Percentiles rank a stretch among this genome's conserved stretches.
phyloP scores from a whole-genome alignment of 306 rosid species.

The Dalbergia oliveri region DNA sequence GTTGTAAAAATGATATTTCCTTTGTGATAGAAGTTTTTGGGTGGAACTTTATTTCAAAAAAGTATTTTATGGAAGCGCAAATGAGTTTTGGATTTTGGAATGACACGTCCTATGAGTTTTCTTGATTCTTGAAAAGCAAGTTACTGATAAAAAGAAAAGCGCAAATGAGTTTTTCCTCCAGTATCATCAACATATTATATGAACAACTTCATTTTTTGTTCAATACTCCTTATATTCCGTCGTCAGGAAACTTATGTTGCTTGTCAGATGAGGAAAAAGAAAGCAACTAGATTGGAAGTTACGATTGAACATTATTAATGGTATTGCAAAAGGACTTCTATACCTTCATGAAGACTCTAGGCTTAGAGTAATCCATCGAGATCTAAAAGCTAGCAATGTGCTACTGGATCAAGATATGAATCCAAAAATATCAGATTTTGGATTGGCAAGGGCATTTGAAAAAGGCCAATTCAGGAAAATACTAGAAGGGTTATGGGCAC shows the following conservation, averaged over 20 bases:
- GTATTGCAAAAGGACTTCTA: constrained; percentile 62
- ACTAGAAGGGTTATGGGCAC: constrained; percentile 64
- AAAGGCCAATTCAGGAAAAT: constrained; percentile 51
- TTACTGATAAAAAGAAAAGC: not conserved
- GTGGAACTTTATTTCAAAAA: too few species aligned
- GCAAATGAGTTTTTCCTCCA: not conserved
- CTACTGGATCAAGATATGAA: constrained; percentile 55
- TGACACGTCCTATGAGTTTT: not conserved
- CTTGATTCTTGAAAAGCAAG: not conserved
- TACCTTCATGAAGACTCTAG: constrained; percentile 67
- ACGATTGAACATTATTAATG: constrained; percentile 48
- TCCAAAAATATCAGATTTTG: constrained; percentile 67
- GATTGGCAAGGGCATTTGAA: constrained; percentile 56
- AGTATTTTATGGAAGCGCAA: too few species aligned
- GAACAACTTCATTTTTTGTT: not conserved
- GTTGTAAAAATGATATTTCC: too few species aligned
- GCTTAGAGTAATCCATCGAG: constrained; percentile 60
- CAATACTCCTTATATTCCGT: not conserved
- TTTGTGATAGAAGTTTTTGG: too few species aligned
- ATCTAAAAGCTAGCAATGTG: constrained; percentile 60
- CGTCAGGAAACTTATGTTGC: not conserved
- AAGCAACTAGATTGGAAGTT: constrained; percentile 52
- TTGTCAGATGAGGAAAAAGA: constrained; percentile 49
- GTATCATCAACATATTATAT: not conserved
- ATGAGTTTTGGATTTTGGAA: not conserved